Base-by-base conservation (phyloP, 371 early-diverging fungal genomes). In the Lichtheimia corymbifera region DNA sequence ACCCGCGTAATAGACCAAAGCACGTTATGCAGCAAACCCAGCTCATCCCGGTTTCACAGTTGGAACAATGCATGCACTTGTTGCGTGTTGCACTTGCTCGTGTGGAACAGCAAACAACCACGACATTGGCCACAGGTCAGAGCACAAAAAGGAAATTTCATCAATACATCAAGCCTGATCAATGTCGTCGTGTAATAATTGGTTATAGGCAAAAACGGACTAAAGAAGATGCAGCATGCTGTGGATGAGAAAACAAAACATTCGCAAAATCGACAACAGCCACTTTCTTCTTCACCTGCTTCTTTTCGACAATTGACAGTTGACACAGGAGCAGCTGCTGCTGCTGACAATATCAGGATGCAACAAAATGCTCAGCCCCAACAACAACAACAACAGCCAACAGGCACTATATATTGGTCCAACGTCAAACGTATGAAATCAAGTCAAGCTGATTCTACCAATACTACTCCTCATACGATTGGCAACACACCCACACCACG, bases 11-110 rank as follows among this genome's bases (percentile, higher is more conserved):
- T 30, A 54, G 54, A 28, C 56, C 6, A 25, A 59, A 17, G 59
- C 67, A 5, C 87, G 85, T 14, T 89, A 91, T 65, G 78, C 82
- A 59, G 70, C 78, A 58, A 42, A 22, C 18, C 20, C 63, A 56
- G 24, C 43, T 91, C 58, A 74, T 80, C 47, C 72, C 78, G 54
- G 86, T 93, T 2, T 84, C 94, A 25, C 91, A 91, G 65, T 82
- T 94, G 18, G 87, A 93, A 62, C 93, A 94, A 72, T 94, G 92
- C 64, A 84, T 88, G 18, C 93, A 92, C 65, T 72, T 94, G 30
- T 75, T 95, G 70, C 75, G 87, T 3, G 89, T 92, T 30, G 92
- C 92, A 13, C 77, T 94, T 59, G 83, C 86, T 59, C 77, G 93
- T 17, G 77, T 93, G 24, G 89, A 89, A 59, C 74, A 76, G 14